A percentile compares a stretch with the other conserved stretches of the same genome.
Evolutionary conservation across 306 rosid species (phyloP).

Genomic region (Psophocarpus tetragonolobus): DNA sequence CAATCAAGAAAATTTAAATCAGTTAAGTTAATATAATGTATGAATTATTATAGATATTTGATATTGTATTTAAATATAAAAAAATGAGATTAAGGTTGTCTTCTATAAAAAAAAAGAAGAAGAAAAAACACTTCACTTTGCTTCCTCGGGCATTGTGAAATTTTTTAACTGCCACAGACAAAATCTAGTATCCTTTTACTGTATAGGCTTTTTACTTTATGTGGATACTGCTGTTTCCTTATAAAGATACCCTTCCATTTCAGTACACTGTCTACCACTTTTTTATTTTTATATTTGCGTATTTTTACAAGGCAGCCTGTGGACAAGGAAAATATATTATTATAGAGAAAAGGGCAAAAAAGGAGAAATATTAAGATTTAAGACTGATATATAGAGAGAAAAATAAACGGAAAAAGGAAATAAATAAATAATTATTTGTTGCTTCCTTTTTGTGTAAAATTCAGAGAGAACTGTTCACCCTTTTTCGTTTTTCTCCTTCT

Average conservation of each 20-base stretch:
- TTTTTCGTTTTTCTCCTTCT: slow-evolving; percentile 37
- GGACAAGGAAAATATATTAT: slow-evolving; percentile 1
- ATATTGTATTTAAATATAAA: too few species aligned
- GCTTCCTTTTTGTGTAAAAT: slow-evolving; percentile 32
- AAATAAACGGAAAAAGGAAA: slow-evolving; percentile 8
- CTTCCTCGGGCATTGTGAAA: slow-evolving; percentile 22
- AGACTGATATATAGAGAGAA: neutral
- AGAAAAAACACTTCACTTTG: too few species aligned
- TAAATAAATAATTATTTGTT: neutral
- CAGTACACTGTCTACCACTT: slow-evolving; percentile 33
- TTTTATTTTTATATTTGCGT: neutral
- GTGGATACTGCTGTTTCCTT: slow-evolving; percentile 35
- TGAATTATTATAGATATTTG: too few species aligned
- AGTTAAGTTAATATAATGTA: too few species aligned
- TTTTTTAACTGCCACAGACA: slow-evolving; percentile 33
- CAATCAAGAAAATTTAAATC: too few species aligned
- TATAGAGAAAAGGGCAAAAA: neutral
- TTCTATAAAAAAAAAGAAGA: too few species aligned
- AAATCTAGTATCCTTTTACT: slow-evolving; percentile 42
- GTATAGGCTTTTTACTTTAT: slow-evolving; percentile 41
- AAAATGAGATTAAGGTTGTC: too few species aligned
- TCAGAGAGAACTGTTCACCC: slow-evolving; percentile 45
- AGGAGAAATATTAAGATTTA: slow-evolving; percentile 5
- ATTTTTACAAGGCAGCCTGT: slow-evolving; percentile 8
- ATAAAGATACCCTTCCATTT: slow-evolving; percentile 33